Evolutionary conservation across 1,284 basidiomycete species (phyloP), one percentile per base, ranked within the genome.

Genomic region (Pseudozyma sp.): DNA sequence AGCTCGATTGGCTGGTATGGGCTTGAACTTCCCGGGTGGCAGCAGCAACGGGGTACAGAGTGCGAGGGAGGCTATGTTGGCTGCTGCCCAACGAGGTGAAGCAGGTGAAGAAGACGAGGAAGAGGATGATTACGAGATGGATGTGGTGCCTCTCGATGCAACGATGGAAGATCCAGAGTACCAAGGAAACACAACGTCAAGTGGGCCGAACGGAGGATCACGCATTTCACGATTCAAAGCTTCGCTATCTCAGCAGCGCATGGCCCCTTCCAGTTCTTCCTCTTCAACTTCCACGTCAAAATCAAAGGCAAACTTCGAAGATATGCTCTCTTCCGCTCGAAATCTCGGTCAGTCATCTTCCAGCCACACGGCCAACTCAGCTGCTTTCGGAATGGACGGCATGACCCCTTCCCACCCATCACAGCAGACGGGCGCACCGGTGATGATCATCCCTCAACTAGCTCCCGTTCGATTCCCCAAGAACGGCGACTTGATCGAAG

Each of bases 371-470:
- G 38, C 34, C 34, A 21, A 21, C 1, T 63, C 67, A 16, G 65
- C 43, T 11, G 68, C 63, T 1, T 61, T 61, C 31, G 34, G 48
- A 16, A 65, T 71, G 69, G 69, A 76, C 45, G 69, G 69, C 42
- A 40, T 45, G 43, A 39, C 51, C 1, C 10, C 49, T 12, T 16
- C 40, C 16, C 25, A 34, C 3, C 40, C 39, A 12, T 21, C 10
- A 13, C n/a, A 56, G 1, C 14, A 40, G n/a, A 9, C n/a, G 2
- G 44, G 44, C 7, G 64, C 60, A 18, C 77, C 77, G 1, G 45
- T 70, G 42, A 80, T 80, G 78, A 66, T 80, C 61, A 77, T 80
- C 45, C 78, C 79, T 4, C 62, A 69, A 48, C 62, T 75, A 1
- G 70, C 71, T 10, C 71, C 76, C 8, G 70, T 78, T 7, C 72